A percentile compares a stretch with the other conserved stretches of the same genome.
phyloP scores from a whole-genome alignment of 139 green algal genomes.

The Monoraphidium neglectum region DNA sequence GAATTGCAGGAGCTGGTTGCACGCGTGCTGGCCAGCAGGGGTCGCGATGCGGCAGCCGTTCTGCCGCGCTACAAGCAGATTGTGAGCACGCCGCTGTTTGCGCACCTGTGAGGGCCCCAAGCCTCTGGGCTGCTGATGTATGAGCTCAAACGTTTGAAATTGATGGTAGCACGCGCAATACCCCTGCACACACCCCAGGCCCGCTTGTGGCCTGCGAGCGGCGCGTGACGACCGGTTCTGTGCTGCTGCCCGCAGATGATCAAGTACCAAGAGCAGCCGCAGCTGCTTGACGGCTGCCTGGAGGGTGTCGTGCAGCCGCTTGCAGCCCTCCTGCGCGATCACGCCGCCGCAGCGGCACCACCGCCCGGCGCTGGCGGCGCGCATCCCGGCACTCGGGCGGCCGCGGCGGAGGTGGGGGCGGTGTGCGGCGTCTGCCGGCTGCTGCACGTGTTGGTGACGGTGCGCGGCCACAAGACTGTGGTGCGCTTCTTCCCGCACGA shows the following conservation, averaged over 20 bases:
- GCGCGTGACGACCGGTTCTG: neutral
- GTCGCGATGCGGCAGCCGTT: constrained; percentile 7
- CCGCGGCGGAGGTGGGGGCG: constrained; percentile 12
- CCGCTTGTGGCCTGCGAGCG: neutral
- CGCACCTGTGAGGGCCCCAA: neutral
- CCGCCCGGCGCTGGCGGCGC: neutral
- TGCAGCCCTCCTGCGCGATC: constrained; percentile 57
- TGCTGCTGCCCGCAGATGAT: constrained; percentile 60
- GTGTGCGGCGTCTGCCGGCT: constrained; percentile 57
- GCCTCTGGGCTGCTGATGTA: neutral
- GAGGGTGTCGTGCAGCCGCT: constrained; percentile 80
- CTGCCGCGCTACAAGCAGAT: constrained; percentile 58
- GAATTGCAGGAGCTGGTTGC: constrained; percentile 52
- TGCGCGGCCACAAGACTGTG: constrained; percentile 90
- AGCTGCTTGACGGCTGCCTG: constrained; percentile 93
- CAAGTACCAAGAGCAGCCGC: constrained; percentile 95
- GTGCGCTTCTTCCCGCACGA: constrained; percentile 91
- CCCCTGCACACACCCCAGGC: neutral
- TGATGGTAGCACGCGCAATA: neutral
- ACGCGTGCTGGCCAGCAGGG: constrained; percentile 35
- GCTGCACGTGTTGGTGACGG: constrained; percentile 78
- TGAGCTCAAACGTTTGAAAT: neutral
- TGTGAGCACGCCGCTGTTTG: constrained; percentile 32
- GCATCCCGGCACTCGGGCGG: neutral
- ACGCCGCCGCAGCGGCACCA: constrained; percentile 32